phyloP scores from a whole-genome alignment of 208 protist species.

The Sergeia podlipaevii region DNA sequence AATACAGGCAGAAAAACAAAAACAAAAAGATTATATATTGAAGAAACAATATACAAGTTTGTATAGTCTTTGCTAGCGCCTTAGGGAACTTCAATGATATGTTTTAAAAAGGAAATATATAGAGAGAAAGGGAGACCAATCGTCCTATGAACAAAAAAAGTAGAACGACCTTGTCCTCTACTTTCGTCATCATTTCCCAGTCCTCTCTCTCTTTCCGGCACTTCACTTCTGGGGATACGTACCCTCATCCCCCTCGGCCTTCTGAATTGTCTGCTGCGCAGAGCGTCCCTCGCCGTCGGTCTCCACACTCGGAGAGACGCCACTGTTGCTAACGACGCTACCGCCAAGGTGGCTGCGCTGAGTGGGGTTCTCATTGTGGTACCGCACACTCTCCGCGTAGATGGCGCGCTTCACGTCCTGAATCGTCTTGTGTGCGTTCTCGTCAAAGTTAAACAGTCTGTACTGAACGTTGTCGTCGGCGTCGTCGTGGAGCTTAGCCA shows the following conservation, averaged over 20 bases:
- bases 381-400: constrained; percentile 73
- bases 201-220: constrained; percentile 27
- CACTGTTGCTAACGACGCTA: neutral
- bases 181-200: too few relatives aligned
- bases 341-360: constrained; percentile 15
- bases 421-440: constrained; percentile 66
- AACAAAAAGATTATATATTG: too few relatives aligned
- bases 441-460: constrained; percentile 76
- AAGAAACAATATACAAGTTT: too few relatives aligned
- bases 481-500: constrained; percentile 83
- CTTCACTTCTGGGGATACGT: constrained; percentile 11
- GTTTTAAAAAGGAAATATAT: too few relatives aligned
- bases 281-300: constrained; percentile 67
- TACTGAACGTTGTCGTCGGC: constrained; percentile 53
- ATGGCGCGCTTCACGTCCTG: constrained; percentile 85
- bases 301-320: constrained; percentile 26
- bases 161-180: too few relatives aligned
- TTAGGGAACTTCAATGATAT: too few relatives aligned
- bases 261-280: constrained; percentile 76
- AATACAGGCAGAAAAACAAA: too few relatives aligned
- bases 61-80: too few relatives aligned
- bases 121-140: too few relatives aligned
- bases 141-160: too few relatives aligned
- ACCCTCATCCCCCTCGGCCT: constrained; percentile 10
- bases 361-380: constrained; percentile 49